These are phyloP conservation scores for Abrus pulchellus DNA, from an alignment of 306 rosid genomes.

Conservation along the genomic window DNA sequence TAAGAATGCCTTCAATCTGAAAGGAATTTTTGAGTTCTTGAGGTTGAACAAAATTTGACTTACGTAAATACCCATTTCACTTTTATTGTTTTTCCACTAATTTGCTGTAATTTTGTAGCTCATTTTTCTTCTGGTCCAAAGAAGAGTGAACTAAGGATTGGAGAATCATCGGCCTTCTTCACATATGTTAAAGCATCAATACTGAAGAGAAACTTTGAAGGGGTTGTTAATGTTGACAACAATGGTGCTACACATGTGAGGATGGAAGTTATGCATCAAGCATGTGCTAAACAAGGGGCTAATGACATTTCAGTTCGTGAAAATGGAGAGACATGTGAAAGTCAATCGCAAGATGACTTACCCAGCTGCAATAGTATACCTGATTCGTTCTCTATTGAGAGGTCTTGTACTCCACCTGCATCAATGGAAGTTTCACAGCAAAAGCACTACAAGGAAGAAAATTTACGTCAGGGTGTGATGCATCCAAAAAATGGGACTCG, in stretches of 20 bases:
- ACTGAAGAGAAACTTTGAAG: constrained; percentile 60
- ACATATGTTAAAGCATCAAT: constrained; percentile 78
- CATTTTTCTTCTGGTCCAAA: constrained; percentile 72
- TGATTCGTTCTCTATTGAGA: constrained; percentile 84
- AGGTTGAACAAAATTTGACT: constrained; percentile 26
- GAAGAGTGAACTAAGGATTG: constrained; percentile 90
- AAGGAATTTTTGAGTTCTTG: constrained; percentile 27
- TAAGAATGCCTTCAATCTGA: constrained; percentile 18
- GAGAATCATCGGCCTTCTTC: constrained; percentile 94
- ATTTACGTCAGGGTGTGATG: constrained; percentile 53
- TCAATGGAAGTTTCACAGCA: constrained; percentile 67
- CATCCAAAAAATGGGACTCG: constrained; percentile 66
- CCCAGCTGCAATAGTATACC: constrained; percentile 76
- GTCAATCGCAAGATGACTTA: constrained; percentile 70
- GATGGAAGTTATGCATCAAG: constrained; percentile 58
- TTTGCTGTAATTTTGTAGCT: constrained; percentile 53
- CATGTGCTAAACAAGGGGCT: constrained; percentile 53
- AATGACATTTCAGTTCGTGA: constrained; percentile 57
- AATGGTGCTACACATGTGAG: constrained; percentile 50
- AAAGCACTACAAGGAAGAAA: constrained; percentile 59
- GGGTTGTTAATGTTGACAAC: constrained; percentile 53
- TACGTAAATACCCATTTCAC: constrained; percentile 13
- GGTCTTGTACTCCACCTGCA: constrained; percentile 84
- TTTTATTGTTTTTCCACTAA: constrained; percentile 31
- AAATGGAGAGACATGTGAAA: constrained; percentile 72